Base-by-base conservation (phyloP, 345 rosid species). In the Angophora floribunda region DNA sequence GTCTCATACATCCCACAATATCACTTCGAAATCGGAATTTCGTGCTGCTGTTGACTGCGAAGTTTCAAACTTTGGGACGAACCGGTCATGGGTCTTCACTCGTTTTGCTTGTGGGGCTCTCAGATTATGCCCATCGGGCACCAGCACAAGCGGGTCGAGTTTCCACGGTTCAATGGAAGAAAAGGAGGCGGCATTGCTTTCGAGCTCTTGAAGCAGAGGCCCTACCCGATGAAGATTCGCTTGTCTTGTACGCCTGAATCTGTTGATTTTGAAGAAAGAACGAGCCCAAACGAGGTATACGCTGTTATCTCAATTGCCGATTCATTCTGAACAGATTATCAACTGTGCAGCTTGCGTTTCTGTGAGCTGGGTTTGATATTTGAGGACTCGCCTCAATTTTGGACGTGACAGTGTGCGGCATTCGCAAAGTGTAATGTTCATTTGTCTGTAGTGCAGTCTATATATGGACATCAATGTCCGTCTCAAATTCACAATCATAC, bases 271-370 rank as follows among this genome's bases (percentile, higher is more conserved):
- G 92, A 93, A 51, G 97, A 93, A 90, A 95, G 99, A 93, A 92
- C 93, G 85, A 96, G 99, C 92, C 98, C 99, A 12, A 41, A 53
- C 88, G 98, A 95, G 99, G 99, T 96, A 89, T 52, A 92, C 28
- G 7, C 26, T 75, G 82, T 75, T 16, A 36, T 36, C 36, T 75
- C 47, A 0, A 26, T 26, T 26, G 15, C 0, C 9, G 14, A 75
- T 75, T 36, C 49, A 36, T 36, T 10, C 82, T 19, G 26, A 75
- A 19, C 14, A 75, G 82, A 1, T 75, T 32, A 19, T 75, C 21
- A 19, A 75, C 82, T 75, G 26, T 41, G 82, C 82, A 0, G 82
- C 49, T 36, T 75, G 47, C 36, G 82, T 75, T 75, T 75, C 47
- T 36, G 82, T 41, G 82, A 75, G 49, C 49, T 36, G 82, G 49